Percentiles rank a stretch among this genome's conserved stretches.
Conservation (phyloP, 2,329 filamentous ascomycete genomes). For the Penicillium sp. region DNA sequence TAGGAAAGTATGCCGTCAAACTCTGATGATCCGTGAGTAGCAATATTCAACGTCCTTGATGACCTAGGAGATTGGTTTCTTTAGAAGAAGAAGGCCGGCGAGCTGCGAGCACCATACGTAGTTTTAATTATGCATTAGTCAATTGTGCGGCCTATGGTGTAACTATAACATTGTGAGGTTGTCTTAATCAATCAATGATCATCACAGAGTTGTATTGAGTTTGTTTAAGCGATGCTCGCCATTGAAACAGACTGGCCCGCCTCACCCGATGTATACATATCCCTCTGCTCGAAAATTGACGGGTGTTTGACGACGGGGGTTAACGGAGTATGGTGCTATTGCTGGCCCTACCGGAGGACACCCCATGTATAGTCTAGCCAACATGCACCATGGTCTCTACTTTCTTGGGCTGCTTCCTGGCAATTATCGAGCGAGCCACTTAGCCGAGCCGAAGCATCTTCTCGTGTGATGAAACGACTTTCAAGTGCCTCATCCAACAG, state of each 20-base stretch:
- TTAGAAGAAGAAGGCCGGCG: too few species aligned
- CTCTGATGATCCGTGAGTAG: too few species aligned
- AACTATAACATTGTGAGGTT: too few species aligned
- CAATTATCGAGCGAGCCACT: not conserved
- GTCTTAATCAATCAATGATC: too few species aligned
- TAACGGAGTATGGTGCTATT: not conserved
- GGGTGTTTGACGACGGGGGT: not conserved
- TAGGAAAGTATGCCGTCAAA: too few species aligned
- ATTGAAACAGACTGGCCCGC: not conserved
- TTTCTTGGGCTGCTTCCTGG: not conserved
- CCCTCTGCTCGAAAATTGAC: not conserved
- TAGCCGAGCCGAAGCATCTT: not conserved
- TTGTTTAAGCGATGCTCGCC: too few species aligned
- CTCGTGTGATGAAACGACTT: conserved; percentile 3
- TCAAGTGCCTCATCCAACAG: not conserved
- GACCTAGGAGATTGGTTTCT: too few species aligned
- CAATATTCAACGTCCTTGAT: too few species aligned
- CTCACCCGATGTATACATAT: not conserved
- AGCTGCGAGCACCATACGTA: too few species aligned
- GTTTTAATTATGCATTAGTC: too few species aligned
- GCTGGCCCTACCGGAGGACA: not conserved
- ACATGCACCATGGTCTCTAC: not conserved
- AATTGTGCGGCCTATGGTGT: too few species aligned
- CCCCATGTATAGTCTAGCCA: not conserved
- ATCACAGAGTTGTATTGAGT: too few species aligned